Evolutionary conservation across 305 asterid genomes (phyloP).

Genomic region (Fraxinus velutina): DNA sequence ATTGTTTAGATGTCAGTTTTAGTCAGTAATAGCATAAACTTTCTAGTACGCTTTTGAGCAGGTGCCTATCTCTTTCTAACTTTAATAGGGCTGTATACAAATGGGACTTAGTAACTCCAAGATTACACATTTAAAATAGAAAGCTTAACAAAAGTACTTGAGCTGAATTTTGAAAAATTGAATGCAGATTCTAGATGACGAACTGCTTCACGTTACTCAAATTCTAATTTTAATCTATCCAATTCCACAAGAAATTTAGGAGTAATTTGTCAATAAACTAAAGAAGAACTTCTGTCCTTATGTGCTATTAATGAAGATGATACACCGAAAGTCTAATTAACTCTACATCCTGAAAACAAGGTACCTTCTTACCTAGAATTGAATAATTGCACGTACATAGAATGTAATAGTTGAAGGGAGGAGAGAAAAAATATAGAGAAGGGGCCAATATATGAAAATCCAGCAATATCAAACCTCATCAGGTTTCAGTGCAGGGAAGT

Average conservation of each 20-base stretch:
- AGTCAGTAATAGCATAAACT: constrained; percentile 14
- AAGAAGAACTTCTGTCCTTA: constrained; percentile 3
- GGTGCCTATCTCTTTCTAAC: neutral
- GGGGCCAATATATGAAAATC: constrained; percentile 10
- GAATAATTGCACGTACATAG: neutral
- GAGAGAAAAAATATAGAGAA: neutral
- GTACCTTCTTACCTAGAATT: neutral
- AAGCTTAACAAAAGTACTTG: neutral
- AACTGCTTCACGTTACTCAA: neutral
- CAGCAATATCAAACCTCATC: constrained; percentile 62
- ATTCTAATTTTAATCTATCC: constrained; percentile 4
- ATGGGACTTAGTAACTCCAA: constrained; percentile 15
- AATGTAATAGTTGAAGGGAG: neutral
- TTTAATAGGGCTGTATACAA: neutral
- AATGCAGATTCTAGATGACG: constrained; percentile 1
- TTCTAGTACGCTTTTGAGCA: constrained; percentile 4
- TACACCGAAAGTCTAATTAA: constrained; percentile 12
- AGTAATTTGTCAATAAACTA: constrained; percentile 2
- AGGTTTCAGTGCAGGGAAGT: constrained; percentile 73
- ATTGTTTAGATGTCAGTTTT: constrained; percentile 24
- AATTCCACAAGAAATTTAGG: constrained; percentile 6
- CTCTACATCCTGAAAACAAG: constrained; percentile 2
- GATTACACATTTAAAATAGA: constrained; percentile 3
- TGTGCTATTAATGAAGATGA: neutral
- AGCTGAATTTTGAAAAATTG: neutral